Evolutionary conservation across 306 rosid genomes (phyloP).

Genomic region (Gillenia trifoliata): DNA sequence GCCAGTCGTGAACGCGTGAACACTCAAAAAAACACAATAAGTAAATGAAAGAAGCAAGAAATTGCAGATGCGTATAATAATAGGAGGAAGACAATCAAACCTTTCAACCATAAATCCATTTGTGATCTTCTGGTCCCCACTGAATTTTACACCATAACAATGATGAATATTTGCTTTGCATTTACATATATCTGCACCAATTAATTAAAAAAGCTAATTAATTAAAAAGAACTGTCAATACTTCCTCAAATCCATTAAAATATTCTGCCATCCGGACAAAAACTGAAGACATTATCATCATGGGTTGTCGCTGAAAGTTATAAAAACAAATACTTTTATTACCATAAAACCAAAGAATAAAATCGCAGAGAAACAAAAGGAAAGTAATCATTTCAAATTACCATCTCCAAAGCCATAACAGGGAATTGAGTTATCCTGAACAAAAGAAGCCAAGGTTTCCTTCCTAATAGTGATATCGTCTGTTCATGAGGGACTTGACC

Average conservation of each 20-base stretch:
- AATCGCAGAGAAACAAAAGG: not conserved
- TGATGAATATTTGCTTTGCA: no score
- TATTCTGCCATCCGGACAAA: conserved; percentile 51
- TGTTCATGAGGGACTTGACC: conserved; percentile 78
- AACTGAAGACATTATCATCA: conserved; percentile 79
- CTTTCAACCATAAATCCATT: no score
- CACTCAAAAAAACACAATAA: no score
- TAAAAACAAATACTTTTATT: conserved; percentile 15
- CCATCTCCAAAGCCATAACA: conserved; percentile 99
- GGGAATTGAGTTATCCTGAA: conserved; percentile 89
- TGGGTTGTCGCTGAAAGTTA: conserved; percentile 79
- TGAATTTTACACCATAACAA: no score
- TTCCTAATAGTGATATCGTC: conserved; percentile 86
- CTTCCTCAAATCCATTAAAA: conserved; percentile 94
- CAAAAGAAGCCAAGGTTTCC: conserved; percentile 73
- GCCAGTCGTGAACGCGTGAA: no score
- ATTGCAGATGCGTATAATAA: no score
- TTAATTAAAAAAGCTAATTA: conserved; percentile 57
- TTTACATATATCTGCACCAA: no score
- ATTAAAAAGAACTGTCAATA: conserved; percentile 63
- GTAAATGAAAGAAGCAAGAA: no score
- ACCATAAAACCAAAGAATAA: conserved; percentile 2
- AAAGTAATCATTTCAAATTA: conserved; percentile 17
- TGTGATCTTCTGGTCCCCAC: not conserved
- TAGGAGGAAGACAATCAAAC: no score